Evolutionary conservation across 176 grass and related monocot genomes (phyloP).

Genomic region (Guadua angustifolia): DNA sequence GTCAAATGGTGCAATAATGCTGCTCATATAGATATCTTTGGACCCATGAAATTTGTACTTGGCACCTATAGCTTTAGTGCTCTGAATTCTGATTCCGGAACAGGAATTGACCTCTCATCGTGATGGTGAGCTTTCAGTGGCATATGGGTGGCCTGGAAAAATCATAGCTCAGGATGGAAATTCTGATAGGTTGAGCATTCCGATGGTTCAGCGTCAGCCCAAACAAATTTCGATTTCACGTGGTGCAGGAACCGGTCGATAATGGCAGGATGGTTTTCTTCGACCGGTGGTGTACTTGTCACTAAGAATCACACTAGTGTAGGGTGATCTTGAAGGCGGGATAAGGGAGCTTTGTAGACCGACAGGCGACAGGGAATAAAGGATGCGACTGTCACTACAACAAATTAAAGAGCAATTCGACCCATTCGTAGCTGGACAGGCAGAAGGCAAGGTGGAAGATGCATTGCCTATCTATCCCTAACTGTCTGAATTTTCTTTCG

Average conservation of each 20-base stretch:
- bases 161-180: neutral
- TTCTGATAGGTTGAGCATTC: neutral
- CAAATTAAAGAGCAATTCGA: neutral
- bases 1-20: neutral
- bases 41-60: slow-evolving; percentile 18
- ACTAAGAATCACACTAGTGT: neutral
- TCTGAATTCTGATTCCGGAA: neutral
- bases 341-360: slow-evolving; percentile 13
- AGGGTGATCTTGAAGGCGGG: neutral
- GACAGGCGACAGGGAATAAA: slow-evolving; percentile 32
- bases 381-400: neutral
- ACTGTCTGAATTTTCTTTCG: neutral
- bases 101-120: neutral
- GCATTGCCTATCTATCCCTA: neutral
- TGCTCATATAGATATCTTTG: neutral
- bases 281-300: slow-evolving; percentile 23
- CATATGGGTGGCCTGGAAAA: neutral
- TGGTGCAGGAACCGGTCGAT: slow-evolving; percentile 15
- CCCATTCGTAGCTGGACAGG: neutral
- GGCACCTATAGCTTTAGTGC: too few species aligned
- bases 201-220: neutral
- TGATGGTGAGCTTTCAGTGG: neutral
- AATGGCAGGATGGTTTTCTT: slow-evolving; percentile 2
- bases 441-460: neutral
- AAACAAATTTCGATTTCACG: slow-evolving; percentile 23